Evolutionary conservation across 2,329 filamentous ascomycete genomes (phyloP), one percentile per base, ranked within the genome.

Genomic region (Trichophaea hybrida): DNA sequence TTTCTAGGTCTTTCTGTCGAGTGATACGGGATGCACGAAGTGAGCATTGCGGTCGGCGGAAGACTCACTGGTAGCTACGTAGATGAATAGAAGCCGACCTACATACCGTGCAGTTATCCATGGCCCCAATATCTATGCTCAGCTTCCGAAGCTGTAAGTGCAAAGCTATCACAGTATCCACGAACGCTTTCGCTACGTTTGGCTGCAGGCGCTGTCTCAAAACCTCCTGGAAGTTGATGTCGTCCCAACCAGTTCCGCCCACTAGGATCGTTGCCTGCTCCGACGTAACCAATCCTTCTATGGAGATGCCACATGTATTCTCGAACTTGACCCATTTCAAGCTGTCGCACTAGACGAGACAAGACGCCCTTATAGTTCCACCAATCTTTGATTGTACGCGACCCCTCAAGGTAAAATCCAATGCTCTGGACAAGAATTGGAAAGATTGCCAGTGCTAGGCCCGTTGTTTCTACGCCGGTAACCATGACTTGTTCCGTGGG

Each of bases 221-320:
- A 8, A 35, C 56, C 10, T 59, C 34, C 48, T 63, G 50, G 17
- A 63, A 48, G 15, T 59, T 46, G n/a, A 34, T 5, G 15, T 56
- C 34, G 2, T 33, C 37, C 62, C 62, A 64, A 17, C 33, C 33
- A 32, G 7, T 44, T 55, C 52, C 52, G 15, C 12, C 24, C 37
- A 55, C 12, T 2, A 43, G 5, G 13, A 40, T 34, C 24, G 33
- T 31, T 31, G 33, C 33, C 33, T 55, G 10, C 24, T 35, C 24
- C 8, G 33, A 1, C 12, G 52, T 12, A 17, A 43, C 52, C 10
- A 55, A 15, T 3, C 33, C 37, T 34, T 43, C 52, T 6, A 55
- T 3, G 13, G 43, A 24, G 7, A 13, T 8, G n/a, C 15, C 13
- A 35, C 52, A 55, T 7, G 35, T 43, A 55, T 43, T 43, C 24